Evolutionary conservation across 1,139 yeast genomes (phyloP), one percentile per base, ranked within the genome.

Genomic region (Yarrowia galli): DNA sequence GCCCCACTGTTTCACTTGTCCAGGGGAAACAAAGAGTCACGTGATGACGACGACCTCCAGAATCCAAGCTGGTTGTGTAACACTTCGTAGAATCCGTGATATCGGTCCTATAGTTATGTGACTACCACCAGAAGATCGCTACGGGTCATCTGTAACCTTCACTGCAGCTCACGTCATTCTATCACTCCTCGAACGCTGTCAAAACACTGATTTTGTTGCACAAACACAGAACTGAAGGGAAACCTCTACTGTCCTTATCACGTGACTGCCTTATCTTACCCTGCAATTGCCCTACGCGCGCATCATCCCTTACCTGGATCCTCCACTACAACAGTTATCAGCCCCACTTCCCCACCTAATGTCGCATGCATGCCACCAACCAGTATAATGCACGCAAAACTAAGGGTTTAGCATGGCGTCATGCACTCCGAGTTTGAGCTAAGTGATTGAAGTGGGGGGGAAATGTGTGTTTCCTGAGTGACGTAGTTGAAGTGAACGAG

Each of bases 261-360:
- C 53, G 53, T 48, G 53, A 48, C 23, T n/a, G 9, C 7, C n/a
- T 16, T 22, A 46, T 10, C 53, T 25, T 15, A 45, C 23, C 36
- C 22, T 25, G 38, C 36, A 9, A 12, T 42, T 15, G 9, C 3
- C 40, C 2, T 32, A n/a, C 15, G 13, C 2, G 20, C 6, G 22
- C 22, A n/a, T 48, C 36, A 48, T 12, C 38, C 35, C 51, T 46
- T 46, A 18, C 18, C 23, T 15, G 51, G 28, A 15, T 12, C 53
- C 53, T 49, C 56, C 40, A 49, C 42, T 32, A 49, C 13, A 32
- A 20, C n/a, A 23, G 18, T 16, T 20, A 38, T 53, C 45, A 36
- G 60, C 60, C 60, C 60, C 60, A 53, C 60, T 53, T 53, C 60
- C 60, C 60, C 60, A 53, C 60, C 60, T 36, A 36, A 36, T 15